A percentile compares a stretch with the other conserved stretches of the same genome.
Conservation (phyloP, 371 early-diverging fungal species). For the Mucor mucedo region DNA sequence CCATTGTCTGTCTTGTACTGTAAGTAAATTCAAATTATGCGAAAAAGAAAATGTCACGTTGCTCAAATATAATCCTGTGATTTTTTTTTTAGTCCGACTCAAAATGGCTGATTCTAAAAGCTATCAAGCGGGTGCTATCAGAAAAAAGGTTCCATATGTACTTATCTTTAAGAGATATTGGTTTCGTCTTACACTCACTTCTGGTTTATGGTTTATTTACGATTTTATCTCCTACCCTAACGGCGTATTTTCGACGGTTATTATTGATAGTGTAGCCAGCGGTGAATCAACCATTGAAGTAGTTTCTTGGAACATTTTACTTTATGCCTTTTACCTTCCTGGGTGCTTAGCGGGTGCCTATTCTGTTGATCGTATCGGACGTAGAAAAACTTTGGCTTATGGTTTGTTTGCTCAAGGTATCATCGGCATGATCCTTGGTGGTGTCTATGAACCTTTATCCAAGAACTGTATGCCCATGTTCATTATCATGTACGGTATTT, state of each 20-base stretch:
- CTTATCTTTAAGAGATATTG: constrained; percentile 61
- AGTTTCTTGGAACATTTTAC: constrained; percentile 55
- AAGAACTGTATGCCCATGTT: constrained; percentile 51
- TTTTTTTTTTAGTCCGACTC: constrained; percentile 39
- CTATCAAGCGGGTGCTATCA: constrained; percentile 56
- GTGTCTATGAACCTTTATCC: constrained; percentile 44
- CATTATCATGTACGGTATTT: constrained; percentile 62
- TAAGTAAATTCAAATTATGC: neutral
- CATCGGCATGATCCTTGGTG: constrained; percentile 58
- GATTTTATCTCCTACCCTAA: constrained; percentile 61
- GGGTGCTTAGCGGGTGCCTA: constrained; percentile 58
- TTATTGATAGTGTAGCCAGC: constrained; percentile 31
- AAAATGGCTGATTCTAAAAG: constrained; percentile 59
- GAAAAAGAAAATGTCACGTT: neutral
- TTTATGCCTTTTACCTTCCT: constrained; percentile 58
- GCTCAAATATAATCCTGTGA: neutral
- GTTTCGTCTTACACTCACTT: constrained; percentile 57
- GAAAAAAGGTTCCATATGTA: constrained; percentile 54
- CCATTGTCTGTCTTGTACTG: constrained; percentile 57
- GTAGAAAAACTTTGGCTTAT: constrained; percentile 55
- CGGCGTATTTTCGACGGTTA: constrained; percentile 56
- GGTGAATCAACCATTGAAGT: constrained; percentile 38
- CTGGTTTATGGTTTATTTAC: constrained; percentile 68
- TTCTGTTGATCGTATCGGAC: constrained; percentile 54
- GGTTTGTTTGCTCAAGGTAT: constrained; percentile 58